These are phyloP conservation scores for Metschnikowia drakensbergensis DNA, from an alignment of 805 yeast genomes.

Conservation along the genomic window DNA sequence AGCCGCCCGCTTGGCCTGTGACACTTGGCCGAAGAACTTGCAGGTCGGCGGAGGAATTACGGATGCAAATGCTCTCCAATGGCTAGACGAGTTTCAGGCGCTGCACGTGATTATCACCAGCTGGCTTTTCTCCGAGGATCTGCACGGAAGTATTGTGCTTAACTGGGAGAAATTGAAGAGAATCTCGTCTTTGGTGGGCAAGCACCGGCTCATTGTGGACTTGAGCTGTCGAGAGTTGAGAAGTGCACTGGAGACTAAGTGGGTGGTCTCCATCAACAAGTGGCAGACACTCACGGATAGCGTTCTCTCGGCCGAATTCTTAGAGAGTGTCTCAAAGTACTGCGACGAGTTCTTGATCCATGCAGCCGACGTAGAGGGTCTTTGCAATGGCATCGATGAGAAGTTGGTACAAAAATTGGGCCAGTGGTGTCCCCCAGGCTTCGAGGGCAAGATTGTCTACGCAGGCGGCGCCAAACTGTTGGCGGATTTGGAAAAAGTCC, in stretches of 20 bases:
- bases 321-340: conserved; percentile 52
- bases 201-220: conserved; percentile 71
- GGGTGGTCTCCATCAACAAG: conserved; percentile 97
- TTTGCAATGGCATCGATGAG: conserved; percentile 89
- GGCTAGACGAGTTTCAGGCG: conserved; percentile 74
- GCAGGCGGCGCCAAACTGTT: conserved; percentile 94
- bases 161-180: conserved; percentile 49
- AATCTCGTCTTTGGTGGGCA: conserved; percentile 58
- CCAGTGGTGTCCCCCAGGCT: conserved; percentile 62
- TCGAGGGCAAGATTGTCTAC: conserved; percentile 72
- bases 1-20: conserved; percentile 76
- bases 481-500: conserved; percentile 64
- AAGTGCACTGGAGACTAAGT: conserved; percentile 29
- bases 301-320: conserved; percentile 49
- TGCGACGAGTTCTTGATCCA: conserved; percentile 89
- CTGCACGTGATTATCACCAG: conserved; percentile 88
- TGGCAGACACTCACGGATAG: conserved; percentile 89
- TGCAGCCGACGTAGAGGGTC: conserved; percentile 98
- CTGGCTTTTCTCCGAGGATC: conserved; percentile 74
- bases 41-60: conserved; percentile 96
- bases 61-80: conserved; percentile 62
- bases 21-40: conserved; percentile 65
- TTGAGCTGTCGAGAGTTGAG: conserved; percentile 63
- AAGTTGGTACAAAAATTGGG: conserved; percentile 67
- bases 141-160: conserved; percentile 31